These are phyloP conservation scores for Alternaria sp. DNA, from an alignment of 2,329 filamentous ascomycete species.

Conservation along the genomic window DNA sequence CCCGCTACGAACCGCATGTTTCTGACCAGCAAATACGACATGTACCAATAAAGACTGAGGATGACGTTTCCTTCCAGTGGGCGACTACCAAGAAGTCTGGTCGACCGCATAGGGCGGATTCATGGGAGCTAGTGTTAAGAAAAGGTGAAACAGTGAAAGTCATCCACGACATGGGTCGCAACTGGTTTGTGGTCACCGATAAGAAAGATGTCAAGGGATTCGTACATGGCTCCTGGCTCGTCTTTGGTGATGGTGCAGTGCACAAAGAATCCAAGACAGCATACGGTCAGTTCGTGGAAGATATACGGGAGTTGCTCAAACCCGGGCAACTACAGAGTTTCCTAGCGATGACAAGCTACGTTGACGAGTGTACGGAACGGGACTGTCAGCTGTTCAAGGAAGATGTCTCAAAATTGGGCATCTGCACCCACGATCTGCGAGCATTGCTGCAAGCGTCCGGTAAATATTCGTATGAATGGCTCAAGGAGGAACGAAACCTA, in stretches of 20 bases:
- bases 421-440: conserved; percentile 43
- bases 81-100: conserved; percentile 33
- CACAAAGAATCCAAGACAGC: conserved; percentile 24
- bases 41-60: conserved; percentile 1
- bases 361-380: conserved; percentile 29
- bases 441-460: conserved; percentile 38
- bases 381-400: conserved; percentile 34
- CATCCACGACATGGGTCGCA: conserved; percentile 29
- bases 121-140: conserved; percentile 36
- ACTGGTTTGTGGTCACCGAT: conserved; percentile 36
- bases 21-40: conserved; percentile 10
- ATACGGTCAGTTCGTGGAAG: conserved; percentile 29
- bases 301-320: conserved; percentile 26
- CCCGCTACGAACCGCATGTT: not conserved
- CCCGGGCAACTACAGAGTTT: conserved; percentile 31
- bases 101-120: conserved; percentile 32
- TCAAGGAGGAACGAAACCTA: conserved; percentile 39
- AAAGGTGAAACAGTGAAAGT: conserved; percentile 38
- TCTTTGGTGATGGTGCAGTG: conserved; percentile 25
- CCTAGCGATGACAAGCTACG: conserved; percentile 28
- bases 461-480: conserved; percentile 30
- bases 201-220: conserved; percentile 28
- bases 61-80: conserved; percentile 21
- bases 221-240: conserved; percentile 37
- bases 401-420: conserved; percentile 20